A percentile compares a stretch with the other conserved stretches of the same genome.
Evolutionary conservation across 331 rosid species (phyloP).

Genomic region (Stylosanthes scabra): DNA sequence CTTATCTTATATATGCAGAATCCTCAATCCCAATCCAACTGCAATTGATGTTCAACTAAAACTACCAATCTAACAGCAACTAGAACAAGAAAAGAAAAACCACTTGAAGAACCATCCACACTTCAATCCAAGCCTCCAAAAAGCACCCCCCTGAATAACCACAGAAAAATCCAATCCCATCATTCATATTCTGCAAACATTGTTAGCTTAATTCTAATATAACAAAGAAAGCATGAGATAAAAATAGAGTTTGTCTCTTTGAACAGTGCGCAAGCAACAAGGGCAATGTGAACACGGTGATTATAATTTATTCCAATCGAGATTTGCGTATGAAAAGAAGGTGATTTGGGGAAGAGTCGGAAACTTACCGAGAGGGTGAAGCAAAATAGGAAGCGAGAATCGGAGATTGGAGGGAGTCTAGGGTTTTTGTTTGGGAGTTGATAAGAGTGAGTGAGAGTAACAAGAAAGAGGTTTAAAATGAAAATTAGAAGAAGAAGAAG

Average conservation of each 20-base stretch:
- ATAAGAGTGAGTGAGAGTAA: background rate
- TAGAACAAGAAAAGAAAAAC: background rate
- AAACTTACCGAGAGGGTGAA: slow-evolving; percentile 16
- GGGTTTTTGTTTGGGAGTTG: slow-evolving; percentile 13
- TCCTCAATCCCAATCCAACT: background rate
- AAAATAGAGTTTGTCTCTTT: background rate
- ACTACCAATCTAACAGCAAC: slow-evolving; percentile 24
- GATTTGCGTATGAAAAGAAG: background rate
- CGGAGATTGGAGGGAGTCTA: slow-evolving; percentile 4
- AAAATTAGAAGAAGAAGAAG: slow-evolving; percentile 42
- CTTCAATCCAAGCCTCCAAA: slow-evolving; percentile 38
- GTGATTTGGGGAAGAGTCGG: slow-evolving; percentile 5
- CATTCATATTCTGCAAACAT: background rate
- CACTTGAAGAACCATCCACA: slow-evolving; percentile 12
- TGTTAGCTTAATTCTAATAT: background rate
- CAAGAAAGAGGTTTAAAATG: background rate
- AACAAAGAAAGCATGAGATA: background rate
- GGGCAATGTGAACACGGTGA: background rate
- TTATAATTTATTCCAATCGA: background rate
- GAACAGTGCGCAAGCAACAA: too few relatives aligned
- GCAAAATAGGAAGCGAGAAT: background rate
- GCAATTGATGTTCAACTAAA: background rate
- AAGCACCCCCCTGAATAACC: slow-evolving; percentile 46
- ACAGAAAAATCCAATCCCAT: background rate
- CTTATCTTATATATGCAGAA: slow-evolving; percentile 19